These are phyloP conservation scores for Paraleonurus japonicus DNA, from an alignment of 257 asterid genomes.

Conservation along the genomic window DNA sequence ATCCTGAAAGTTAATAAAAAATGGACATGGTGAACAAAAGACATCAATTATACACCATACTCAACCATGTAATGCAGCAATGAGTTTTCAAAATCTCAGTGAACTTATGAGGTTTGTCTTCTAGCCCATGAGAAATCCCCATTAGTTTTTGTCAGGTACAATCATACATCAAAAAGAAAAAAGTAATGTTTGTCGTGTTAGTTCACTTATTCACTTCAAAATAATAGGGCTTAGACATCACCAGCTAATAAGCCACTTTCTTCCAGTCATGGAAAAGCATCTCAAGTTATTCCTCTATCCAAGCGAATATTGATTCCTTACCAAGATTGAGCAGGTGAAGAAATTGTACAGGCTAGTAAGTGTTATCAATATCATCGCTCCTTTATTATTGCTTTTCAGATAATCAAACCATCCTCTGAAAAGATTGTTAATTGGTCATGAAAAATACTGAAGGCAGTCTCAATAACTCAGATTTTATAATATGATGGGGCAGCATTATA, in stretches of 20 bases:
- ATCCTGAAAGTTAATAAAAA: conserved; percentile 19
- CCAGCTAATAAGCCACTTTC: not conserved
- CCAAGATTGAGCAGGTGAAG: not conserved
- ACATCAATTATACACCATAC: not conserved
- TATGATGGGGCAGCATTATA: not conserved
- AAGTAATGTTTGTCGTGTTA: not conserved
- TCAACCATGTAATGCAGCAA: conserved; percentile 3
- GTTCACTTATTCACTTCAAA: not conserved
- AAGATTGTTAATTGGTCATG: not conserved
- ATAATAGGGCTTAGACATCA: not conserved
- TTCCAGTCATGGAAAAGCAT: not conserved
- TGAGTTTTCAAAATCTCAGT: not conserved
- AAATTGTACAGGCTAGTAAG: not conserved
- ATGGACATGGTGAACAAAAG: conserved; percentile 1
- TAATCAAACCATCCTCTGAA: not conserved
- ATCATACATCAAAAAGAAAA: not conserved
- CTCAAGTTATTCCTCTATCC: not conserved
- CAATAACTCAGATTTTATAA: not conserved
- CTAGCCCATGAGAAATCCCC: not conserved
- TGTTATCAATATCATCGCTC: not conserved
- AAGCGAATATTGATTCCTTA: not conserved
- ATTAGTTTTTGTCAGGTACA: not conserved
- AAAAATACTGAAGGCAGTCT: not conserved
- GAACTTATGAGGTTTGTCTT: not conserved
- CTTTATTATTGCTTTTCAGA: not conserved